Conservation (phyloP, 2,329 filamentous ascomycete genomes). For the Nothophoma quercina region DNA sequence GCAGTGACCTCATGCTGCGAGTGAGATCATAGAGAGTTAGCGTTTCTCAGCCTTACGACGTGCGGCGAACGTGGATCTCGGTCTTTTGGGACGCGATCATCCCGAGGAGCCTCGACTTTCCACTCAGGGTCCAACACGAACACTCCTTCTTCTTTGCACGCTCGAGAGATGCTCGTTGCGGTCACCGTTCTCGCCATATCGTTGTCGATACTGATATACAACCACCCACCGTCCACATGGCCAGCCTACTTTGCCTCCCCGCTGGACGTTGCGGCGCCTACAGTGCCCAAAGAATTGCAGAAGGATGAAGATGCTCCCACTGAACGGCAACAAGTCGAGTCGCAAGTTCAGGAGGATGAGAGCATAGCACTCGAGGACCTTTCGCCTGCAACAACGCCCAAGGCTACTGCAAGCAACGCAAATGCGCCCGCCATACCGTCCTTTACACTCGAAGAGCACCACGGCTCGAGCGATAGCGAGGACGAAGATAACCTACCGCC, state of each 20-base stretch:
- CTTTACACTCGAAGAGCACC: constrained; percentile 48
- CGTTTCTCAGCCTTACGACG: constrained; percentile 13
- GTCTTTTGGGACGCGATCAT: constrained; percentile 1
- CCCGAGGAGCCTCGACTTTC: constrained; percentile 14
- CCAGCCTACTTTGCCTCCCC: constrained; percentile 26
- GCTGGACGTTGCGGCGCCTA: constrained; percentile 16
- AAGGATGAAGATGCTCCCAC: constrained; percentile 22
- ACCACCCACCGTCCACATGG: constrained; percentile 49
- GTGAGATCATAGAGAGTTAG: constrained; percentile 12
- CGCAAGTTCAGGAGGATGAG: constrained; percentile 15
- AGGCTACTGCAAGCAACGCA: constrained; percentile 29
- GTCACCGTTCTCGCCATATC: constrained; percentile 49
- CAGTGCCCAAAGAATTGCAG: constrained; percentile 28
- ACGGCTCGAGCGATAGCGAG: constrained; percentile 36
- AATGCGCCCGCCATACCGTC: constrained; percentile 37
- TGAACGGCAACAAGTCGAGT: constrained; percentile 25
- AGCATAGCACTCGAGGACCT: constrained; percentile 2
- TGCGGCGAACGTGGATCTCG: constrained; percentile 14
- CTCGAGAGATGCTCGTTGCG: constrained; percentile 48
- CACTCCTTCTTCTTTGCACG: constrained; percentile 13
- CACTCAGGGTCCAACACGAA: constrained; percentile 21
- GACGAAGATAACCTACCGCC: constrained; percentile 48
- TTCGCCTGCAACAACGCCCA: constrained; percentile 45
- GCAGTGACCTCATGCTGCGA: constrained; percentile 10
- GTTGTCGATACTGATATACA: constrained; percentile 47